Evolutionary conservation across 2,329 filamentous ascomycete species (phyloP), one percentile per base, ranked within the genome.

Genomic region (Talaromyces albobiverticillius): DNA sequence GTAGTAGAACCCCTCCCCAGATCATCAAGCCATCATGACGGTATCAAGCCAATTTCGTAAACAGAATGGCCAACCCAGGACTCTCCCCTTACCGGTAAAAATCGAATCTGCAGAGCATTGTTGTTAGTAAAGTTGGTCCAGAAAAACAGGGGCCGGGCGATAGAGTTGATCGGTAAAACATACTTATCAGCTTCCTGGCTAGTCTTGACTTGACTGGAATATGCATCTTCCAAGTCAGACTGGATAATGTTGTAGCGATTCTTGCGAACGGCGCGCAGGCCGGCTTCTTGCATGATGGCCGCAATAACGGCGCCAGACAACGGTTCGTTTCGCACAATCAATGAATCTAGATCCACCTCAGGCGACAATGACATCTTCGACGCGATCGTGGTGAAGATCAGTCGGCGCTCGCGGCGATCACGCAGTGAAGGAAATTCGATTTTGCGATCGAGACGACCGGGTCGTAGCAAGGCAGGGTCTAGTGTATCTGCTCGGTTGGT

Each of bases 171-270:
- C 9, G 36, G 20, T 38, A 53, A 51, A 59, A 68, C 73, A 64
- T 72, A 77, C 73, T 85, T 82, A 68, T 85, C 82, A 46, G 82
- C 82, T 72, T 89, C 85, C 58, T 83, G 80, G 46, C 83, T 82
- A 34, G 83, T 90, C 85, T 97, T 97, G 67, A 99, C 94, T 73
- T 99, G 94, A 76, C 87, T 90, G 36, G 91, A 92, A 75, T 99
- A 99, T 42, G 94, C 94, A 73, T 97, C 94, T 75, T 99, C 94
- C 60, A 99, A 79, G 76, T 99, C 94, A 59, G 83, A 85, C 79
- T 99, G 94, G 67, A 99, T 97, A 71, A 99, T 99, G 75, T 99
- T 97, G 77, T 99, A 99, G 66, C 94, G 82, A 76, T 99, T 97
- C 85, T 96, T 97, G 66, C 93, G 83, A 60, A 97, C 93, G 23